Percentiles rank a stretch among this genome's conserved stretches.
Evolutionary conservation across 1,139 yeast genomes (phyloP).

Genomic region (Geotrichum carabidarum): DNA sequence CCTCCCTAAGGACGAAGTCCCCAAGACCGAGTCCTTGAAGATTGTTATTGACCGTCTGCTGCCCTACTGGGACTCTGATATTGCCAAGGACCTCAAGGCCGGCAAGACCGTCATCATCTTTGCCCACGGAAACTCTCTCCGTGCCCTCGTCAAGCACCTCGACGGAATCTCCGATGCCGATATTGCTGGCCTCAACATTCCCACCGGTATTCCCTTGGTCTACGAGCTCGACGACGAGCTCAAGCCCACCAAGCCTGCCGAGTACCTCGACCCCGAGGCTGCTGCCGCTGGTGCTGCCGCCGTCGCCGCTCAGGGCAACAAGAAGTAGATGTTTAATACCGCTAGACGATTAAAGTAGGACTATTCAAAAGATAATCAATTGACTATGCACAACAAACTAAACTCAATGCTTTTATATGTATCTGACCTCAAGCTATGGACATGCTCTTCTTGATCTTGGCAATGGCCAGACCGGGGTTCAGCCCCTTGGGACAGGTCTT

Average conservation of each 20-base stretch:
- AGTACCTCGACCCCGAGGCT: conserved; percentile 98
- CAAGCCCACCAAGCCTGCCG: conserved; percentile 87
- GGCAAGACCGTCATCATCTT: conserved; percentile 91
- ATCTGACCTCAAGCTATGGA: conserved; percentile 45
- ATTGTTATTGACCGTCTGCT: conserved; percentile 93
- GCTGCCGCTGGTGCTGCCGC: conserved; percentile 99
- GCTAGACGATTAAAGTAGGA: too few species aligned
- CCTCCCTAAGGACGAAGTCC: conserved; percentile 79
- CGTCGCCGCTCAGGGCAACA: conserved; percentile 91
- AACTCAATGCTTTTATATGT: neutral
- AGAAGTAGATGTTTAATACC: conserved; percentile 43
- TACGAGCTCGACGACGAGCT: conserved; percentile 87
- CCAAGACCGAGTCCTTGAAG: conserved; percentile 91
- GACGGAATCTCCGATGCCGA: conserved; percentile 89
- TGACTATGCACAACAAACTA: neutral
- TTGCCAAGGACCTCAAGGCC: conserved; percentile 73
- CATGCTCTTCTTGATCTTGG: conserved; percentile 91
- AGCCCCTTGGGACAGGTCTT: conserved; percentile 98
- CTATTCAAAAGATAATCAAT: neutral
- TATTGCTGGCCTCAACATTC: conserved; percentile 91
- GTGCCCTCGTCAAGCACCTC: conserved; percentile 95
- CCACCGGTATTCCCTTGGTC: conserved; percentile 98
- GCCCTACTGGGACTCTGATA: conserved; percentile 97
- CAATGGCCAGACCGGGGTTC: conserved; percentile 97
- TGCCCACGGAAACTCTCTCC: conserved; percentile 98